These are phyloP conservation scores for Maudiozyma serrabonitensis DNA, from an alignment of 805 yeast genomes.

Conservation along the genomic window DNA sequence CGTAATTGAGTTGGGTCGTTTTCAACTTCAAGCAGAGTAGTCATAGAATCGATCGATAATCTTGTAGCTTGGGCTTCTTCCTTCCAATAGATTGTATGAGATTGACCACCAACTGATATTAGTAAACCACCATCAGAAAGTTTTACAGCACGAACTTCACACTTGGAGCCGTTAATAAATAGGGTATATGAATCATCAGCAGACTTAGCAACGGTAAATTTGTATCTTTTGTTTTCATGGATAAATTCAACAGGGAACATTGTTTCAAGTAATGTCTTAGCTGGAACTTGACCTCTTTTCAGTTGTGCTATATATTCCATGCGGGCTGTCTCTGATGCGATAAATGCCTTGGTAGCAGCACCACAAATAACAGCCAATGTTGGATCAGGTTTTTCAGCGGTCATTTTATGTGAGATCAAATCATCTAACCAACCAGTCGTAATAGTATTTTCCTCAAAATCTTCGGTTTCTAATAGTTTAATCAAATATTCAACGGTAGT, in stretches of 20 bases:
- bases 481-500: conserved; percentile 96
- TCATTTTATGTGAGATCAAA: conserved; percentile 81
- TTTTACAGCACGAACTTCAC: conserved; percentile 77
- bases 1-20: conserved; percentile 97
- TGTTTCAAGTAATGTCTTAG: conserved; percentile 70
- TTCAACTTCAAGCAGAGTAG: conserved; percentile 88
- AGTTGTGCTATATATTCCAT: conserved; percentile 64
- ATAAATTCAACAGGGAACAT: conserved; percentile 90
- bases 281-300: conserved; percentile 92
- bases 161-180: conserved; percentile 88
- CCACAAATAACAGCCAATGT: conserved; percentile 90
- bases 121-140: conserved; percentile 92
- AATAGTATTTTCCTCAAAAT: conserved; percentile 89
- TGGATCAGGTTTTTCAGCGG: conserved; percentile 95
- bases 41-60: conserved; percentile 88
- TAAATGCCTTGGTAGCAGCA: conserved; percentile 92
- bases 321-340: conserved; percentile 61
- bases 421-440: conserved; percentile 99
- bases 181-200: conserved; percentile 77
- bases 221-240: conserved; percentile 86
- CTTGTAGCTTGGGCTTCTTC: conserved; percentile 95
- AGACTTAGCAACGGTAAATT: conserved; percentile 92
- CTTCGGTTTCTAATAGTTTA: conserved; percentile 91
- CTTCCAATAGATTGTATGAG: conserved; percentile 95
- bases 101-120: conserved; percentile 79